Conservation (phyloP, 495 filamentous ascomycete species). For the Neurospora tetrasperma region DNA sequence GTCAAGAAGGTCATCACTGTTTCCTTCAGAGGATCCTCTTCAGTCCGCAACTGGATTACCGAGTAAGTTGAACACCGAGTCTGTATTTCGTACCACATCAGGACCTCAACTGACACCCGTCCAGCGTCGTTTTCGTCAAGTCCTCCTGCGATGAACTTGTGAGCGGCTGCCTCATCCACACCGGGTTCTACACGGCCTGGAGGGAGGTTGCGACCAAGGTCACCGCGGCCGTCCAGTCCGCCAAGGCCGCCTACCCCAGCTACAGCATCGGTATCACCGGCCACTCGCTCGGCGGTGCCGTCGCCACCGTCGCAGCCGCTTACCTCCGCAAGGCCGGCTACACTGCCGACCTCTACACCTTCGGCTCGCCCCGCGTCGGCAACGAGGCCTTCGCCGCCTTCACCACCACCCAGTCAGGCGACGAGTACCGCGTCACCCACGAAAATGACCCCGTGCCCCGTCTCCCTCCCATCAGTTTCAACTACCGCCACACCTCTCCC, state of each 20-base stretch:
- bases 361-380: constrained; percentile 59
- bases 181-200: constrained; percentile 31
- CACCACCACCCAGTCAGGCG: constrained; percentile 38
- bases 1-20: constrained; percentile 54
- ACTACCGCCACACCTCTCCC: constrained; percentile 53
- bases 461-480: constrained; percentile 45
- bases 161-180: constrained; percentile 26
- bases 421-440: constrained; percentile 59
- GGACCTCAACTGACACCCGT: neutral
- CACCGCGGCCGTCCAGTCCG: constrained; percentile 16
- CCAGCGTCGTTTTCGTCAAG: constrained; percentile 24
- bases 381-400: constrained; percentile 44
- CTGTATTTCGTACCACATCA: constrained; percentile 1
- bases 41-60: constrained; percentile 55
- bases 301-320: constrained; percentile 51
- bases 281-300: constrained; percentile 59
- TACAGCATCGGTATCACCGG: constrained; percentile 52
- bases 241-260: constrained; percentile 29
- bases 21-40: constrained; percentile 56
- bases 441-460: constrained; percentile 55
- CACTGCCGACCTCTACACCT: constrained; percentile 45
- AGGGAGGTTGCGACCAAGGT: constrained; percentile 19
- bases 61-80: constrained; percentile 39
- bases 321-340: constrained; percentile 43
- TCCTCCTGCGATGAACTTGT: constrained; percentile 21